Evolutionary conservation across 2,329 filamentous ascomycete genomes (phyloP).

Genomic region (Fusarium austroafricanum): DNA sequence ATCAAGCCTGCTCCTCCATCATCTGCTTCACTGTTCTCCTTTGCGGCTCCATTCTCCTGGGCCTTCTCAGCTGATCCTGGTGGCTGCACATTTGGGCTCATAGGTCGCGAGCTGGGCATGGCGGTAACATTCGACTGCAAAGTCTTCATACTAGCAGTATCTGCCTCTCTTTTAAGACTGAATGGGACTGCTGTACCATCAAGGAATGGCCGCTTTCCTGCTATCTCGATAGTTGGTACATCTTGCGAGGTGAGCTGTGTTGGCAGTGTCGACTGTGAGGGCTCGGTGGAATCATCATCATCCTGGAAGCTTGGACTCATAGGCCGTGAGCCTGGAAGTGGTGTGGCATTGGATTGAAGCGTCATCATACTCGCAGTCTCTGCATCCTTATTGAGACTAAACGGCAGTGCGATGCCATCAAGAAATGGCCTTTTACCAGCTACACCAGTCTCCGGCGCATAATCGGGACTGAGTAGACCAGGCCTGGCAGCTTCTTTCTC

Average conservation of each 20-base stretch:
- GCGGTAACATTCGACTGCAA: conserved; percentile 59
- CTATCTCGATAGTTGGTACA: conserved; percentile 60
- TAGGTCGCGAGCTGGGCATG: conserved; percentile 41
- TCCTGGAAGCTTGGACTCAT: conserved; percentile 46
- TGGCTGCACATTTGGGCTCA: conserved; percentile 45
- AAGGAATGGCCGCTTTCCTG: conserved; percentile 73
- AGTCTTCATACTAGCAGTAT: conserved; percentile 78
- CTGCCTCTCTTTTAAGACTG: conserved; percentile 71
- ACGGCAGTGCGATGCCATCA: conserved; percentile 78
- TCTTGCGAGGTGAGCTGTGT: conserved; percentile 35
- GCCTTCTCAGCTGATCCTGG: not conserved
- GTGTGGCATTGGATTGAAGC: conserved; percentile 59
- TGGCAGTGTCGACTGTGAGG: conserved; percentile 27
- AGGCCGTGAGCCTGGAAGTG: conserved; percentile 48
- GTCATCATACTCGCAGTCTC: conserved; percentile 79
- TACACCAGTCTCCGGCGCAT: conserved; percentile 60
- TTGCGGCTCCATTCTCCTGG: not conserved
- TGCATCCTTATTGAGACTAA: conserved; percentile 72
- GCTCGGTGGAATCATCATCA: conserved; percentile 27
- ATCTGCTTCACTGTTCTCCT: conserved; percentile 13
- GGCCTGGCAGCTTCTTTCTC: conserved; percentile 54
- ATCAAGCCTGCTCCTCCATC: conserved; percentile 6
- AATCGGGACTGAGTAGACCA: conserved; percentile 58
- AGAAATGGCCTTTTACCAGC: conserved; percentile 73
- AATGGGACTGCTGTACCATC: conserved; percentile 80